Base-by-base conservation (phyloP, 1,139 yeast species). In the Protomyces inouyei region DNA sequence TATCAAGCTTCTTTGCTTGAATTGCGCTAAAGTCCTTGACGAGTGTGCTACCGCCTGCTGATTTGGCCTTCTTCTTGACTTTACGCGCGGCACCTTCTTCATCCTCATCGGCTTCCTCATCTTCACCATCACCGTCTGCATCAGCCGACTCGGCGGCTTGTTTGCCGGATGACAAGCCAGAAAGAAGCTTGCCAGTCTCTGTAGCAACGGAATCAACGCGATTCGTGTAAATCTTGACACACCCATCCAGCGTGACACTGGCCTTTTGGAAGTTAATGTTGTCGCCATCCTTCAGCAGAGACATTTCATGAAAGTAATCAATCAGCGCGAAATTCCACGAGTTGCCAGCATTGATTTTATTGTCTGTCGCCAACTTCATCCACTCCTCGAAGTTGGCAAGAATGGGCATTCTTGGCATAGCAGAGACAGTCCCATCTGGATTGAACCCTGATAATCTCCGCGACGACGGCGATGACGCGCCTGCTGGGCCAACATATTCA, bases 201-300 rank as follows among this genome's bases (percentile, higher is more conserved):
- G 88, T 86, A 1, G 93, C 96, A 0, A 90, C 96, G 0, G 96
- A 87, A 70, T 92, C 98, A 18, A 93, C 92, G 71, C 98, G 82
- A 38, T 91, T 85, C 8, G 91, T 83, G 71, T 88, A 88, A 60
- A 89, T 87, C 75, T 88, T 88, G 52, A 88, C 89, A 77, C 96
- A 88, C 0, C 96, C 96, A 71, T 88, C 95, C 52, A 88, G 76
- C 0, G 95, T 87, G 1, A 90, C 87, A 0, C 90, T 83, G 0
- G 95, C 95, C 68, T 82, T 83, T 71, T 86, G 93, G 72, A 88
- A 88, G 71, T 86, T 86, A 70, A 86, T 84, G 23, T 83, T 80
- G 65, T 84, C 85, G 3, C 87, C 88, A 56, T 79, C 82, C 68
- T 80, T 78, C 21, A 86, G 76, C 55, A 88, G 80, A 18, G 85